Percentiles rank a stretch among this genome's conserved stretches.
phyloP scores from a whole-genome alignment of 2,329 filamentous ascomycete genomes.

The Scedosporium dehoogii region DNA sequence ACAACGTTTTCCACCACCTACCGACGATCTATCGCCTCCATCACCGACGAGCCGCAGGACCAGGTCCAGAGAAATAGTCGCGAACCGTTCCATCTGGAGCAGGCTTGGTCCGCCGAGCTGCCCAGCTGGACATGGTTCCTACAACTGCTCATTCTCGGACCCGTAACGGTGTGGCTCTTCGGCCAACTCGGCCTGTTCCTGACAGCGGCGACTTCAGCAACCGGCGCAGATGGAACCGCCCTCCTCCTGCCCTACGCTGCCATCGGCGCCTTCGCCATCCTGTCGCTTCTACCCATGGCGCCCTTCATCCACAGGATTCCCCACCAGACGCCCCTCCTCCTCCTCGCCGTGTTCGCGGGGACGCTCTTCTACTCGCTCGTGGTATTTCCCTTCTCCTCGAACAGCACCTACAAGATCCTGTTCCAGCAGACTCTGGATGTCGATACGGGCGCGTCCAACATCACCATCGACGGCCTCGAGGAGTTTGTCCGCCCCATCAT shows the following conservation, averaged over 20 bases:
- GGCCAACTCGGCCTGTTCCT: conserved; percentile 67
- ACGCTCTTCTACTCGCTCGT: conserved; percentile 79
- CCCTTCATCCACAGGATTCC: conserved; percentile 84
- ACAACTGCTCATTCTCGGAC: conserved; percentile 72
- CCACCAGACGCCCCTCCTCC: conserved; percentile 68
- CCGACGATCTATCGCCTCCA: conserved; percentile 34
- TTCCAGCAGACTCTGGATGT: conserved; percentile 78
- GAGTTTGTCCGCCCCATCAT: conserved; percentile 60
- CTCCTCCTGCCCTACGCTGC: conserved; percentile 62
- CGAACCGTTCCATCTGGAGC: conserved; percentile 40
- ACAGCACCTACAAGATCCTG: conserved; percentile 74
- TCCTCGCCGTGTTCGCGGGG: conserved; percentile 61
- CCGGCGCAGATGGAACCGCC: conserved; percentile 71
- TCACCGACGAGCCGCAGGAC: conserved; percentile 6
- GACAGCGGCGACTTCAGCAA: conserved; percentile 66
- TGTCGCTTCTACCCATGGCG: conserved; percentile 65
- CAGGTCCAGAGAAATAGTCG: not conserved
- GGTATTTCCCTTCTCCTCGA: conserved; percentile 78
- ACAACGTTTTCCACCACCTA: conserved; percentile 45
- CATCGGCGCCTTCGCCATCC: conserved; percentile 55
- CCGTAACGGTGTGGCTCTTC: conserved; percentile 66
- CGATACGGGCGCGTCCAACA: conserved; percentile 58
- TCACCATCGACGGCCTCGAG: conserved; percentile 59
- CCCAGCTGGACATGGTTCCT: conserved; percentile 81
- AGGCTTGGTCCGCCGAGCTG: conserved; percentile 72